A percentile compares a stretch with the other conserved stretches of the same genome.
These are phyloP conservation scores for Aquanectria penicillioides DNA, from an alignment of 2,329 filamentous ascomycete species.

Conservation along the genomic window DNA sequence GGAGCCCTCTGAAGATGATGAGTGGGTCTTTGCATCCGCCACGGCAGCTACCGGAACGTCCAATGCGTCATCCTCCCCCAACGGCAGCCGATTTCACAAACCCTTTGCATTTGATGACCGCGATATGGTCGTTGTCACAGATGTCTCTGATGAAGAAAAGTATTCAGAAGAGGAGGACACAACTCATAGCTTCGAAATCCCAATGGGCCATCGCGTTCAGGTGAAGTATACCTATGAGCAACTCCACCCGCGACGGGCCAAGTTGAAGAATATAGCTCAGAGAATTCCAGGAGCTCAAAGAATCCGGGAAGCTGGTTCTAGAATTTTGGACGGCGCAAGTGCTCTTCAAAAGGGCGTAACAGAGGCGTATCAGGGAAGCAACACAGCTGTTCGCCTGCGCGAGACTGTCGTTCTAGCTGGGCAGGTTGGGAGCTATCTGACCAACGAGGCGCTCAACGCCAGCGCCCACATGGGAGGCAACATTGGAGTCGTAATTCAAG, in stretches of 20 bases:
- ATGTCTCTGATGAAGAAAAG: not conserved
- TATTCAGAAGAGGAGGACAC: not conserved
- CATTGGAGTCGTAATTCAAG: not conserved
- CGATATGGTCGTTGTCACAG: not conserved
- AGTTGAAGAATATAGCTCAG: not conserved
- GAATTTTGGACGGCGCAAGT: not conserved
- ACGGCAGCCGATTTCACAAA: no score
- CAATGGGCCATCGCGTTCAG: not conserved
- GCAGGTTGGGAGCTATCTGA: slow-evolving; percentile 10
- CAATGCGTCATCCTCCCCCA: no score
- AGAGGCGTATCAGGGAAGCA: slow-evolving; percentile 11
- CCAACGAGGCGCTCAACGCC: slow-evolving; percentile 6
- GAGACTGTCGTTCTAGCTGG: slow-evolving; percentile 12
- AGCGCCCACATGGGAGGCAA: not conserved
- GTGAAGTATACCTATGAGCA: not conserved
- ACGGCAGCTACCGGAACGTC: no score
- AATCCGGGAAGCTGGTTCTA: not conserved
- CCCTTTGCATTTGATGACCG: not conserved
- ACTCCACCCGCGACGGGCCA: not conserved
- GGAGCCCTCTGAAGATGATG: no score
- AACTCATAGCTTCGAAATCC: not conserved
- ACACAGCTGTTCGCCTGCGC: no score
- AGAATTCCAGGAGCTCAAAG: not conserved
- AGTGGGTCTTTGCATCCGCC: no score
- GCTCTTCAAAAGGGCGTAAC: slow-evolving; percentile 4